A percentile compares a stretch with the other conserved stretches of the same genome.
Conservation (phyloP, 108 stramenopile genomes). For the Ochromonas danica region DNA sequence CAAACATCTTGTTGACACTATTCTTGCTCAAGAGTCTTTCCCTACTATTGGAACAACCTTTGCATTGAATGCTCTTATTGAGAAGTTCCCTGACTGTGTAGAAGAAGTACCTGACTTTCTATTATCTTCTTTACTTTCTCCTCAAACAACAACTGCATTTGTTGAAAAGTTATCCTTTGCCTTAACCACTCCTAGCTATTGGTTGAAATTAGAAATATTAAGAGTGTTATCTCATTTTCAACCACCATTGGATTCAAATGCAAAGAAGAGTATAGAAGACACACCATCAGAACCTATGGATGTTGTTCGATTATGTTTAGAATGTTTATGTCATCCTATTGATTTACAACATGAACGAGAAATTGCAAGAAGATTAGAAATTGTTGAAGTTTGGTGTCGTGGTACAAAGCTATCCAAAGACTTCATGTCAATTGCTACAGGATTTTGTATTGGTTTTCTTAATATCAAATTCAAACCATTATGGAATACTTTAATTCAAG, state of each 20-base stretch:
- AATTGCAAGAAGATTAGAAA: not conserved
- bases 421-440: not conserved
- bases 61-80: too few relatives aligned
- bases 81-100: too few relatives aligned
- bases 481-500: not conserved
- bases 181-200: slow-evolving; percentile 1
- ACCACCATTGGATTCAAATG: not conserved
- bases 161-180: not conserved
- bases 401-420: not conserved
- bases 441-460: slow-evolving; percentile 30
- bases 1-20: too few relatives aligned
- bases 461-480: slow-evolving; percentile 18
- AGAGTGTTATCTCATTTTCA: not conserved
- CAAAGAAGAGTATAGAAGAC: not conserved
- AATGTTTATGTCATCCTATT: not conserved
- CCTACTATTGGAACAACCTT: too few relatives aligned
- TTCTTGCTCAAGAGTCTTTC: too few relatives aligned
- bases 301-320: not conserved
- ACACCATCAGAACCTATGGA: not conserved
- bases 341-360: not conserved
- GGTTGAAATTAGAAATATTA: not conserved
- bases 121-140: too few relatives aligned
- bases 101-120: too few relatives aligned
- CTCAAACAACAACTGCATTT: too few relatives aligned
- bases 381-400: not conserved